These are phyloP conservation scores for Stagonosporopsis rhizophila DNA, from an alignment of 2,329 filamentous ascomycete species.

Conservation along the genomic window DNA sequence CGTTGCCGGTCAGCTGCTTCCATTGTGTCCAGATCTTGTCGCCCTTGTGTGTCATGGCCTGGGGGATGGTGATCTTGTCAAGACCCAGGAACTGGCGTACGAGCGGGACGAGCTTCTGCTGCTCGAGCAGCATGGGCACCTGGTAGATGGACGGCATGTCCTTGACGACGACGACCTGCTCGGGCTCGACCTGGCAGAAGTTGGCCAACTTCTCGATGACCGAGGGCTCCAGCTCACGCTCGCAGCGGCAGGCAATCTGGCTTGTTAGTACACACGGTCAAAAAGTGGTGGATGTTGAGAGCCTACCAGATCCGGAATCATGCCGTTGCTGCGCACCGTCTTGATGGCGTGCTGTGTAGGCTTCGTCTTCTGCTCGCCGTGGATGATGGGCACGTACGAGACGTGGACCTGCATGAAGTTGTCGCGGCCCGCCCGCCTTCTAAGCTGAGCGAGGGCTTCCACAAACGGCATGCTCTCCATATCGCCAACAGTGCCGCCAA, in stretches of 20 bases:
- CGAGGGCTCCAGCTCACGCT: slow-evolving; percentile 72
- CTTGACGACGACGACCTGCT: slow-evolving; percentile 86
- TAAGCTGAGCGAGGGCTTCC: slow-evolving; percentile 82
- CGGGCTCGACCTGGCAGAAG: slow-evolving; percentile 83
- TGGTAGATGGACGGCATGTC: slow-evolving; percentile 93
- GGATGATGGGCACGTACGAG: slow-evolving; percentile 80
- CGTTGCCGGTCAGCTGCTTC: slow-evolving; percentile 72
- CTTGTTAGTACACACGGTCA: not conserved
- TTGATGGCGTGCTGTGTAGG: slow-evolving; percentile 92
- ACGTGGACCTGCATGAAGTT: slow-evolving; percentile 93
- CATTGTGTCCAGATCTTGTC: slow-evolving; percentile 77
- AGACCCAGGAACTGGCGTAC: slow-evolving; percentile 72
- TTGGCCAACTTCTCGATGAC: slow-evolving; percentile 88
- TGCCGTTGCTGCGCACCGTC: slow-evolving; percentile 80
- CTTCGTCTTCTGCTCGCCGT: slow-evolving; percentile 91
- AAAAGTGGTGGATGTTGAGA: no score
- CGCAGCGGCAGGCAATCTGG: slow-evolving; percentile 91
- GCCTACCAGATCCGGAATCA: slow-evolving; percentile 65
- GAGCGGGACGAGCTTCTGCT: slow-evolving; percentile 76
- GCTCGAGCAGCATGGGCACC: slow-evolving; percentile 87
- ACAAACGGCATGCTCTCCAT: slow-evolving; percentile 89
- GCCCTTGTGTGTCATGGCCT: slow-evolving; percentile 67
- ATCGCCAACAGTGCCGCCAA: slow-evolving; percentile 75
- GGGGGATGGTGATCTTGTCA: slow-evolving; percentile 61
- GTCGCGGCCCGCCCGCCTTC: slow-evolving; percentile 72